A percentile compares a stretch with the other conserved stretches of the same genome.
Evolutionary conservation across 2,329 filamentous ascomycete genomes (phyloP).

Genomic region (Colletotrichum sp.): DNA sequence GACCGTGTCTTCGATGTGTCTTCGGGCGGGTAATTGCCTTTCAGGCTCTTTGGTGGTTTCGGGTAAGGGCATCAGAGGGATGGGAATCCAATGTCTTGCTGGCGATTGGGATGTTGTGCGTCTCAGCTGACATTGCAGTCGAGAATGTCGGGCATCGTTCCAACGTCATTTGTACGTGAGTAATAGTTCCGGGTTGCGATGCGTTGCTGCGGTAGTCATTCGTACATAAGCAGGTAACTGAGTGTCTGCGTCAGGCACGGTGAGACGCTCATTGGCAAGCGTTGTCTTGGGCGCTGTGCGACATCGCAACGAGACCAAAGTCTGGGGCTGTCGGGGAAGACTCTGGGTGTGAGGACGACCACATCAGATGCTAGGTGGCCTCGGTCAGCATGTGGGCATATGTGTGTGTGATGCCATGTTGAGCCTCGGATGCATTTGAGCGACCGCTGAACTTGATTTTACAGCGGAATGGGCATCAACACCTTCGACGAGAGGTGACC

Average conservation of each 20-base stretch:
- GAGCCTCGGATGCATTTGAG: not conserved
- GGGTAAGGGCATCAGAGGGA: not conserved
- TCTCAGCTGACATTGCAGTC: not conserved
- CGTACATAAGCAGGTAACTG: not conserved
- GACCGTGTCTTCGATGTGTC: not conserved
- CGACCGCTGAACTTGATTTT: not conserved
- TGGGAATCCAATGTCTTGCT: not conserved
- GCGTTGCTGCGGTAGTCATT: not conserved
- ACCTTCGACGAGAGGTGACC: not conserved
- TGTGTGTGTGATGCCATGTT: not conserved
- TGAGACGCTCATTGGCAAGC: slow-evolving; percentile 4
- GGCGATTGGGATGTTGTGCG: not conserved
- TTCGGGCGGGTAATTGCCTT: not conserved
- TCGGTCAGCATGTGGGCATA: not conserved
- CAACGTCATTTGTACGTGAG: not conserved
- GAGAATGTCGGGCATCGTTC: not conserved
- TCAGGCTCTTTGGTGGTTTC: not conserved
- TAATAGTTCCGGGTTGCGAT: not conserved
- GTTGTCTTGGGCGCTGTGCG: not conserved
- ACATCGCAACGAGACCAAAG: not conserved
- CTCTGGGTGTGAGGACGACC: not conserved
- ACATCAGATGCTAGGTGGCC: not conserved
- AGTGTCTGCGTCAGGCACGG: not conserved
- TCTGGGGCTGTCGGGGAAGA: not conserved
- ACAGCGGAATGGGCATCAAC: not conserved